Percentiles rank a stretch among this genome's conserved stretches.
Evolutionary conservation across 2,329 filamentous ascomycete genomes (phyloP).

Genomic region (Colletotrichum sp.): DNA sequence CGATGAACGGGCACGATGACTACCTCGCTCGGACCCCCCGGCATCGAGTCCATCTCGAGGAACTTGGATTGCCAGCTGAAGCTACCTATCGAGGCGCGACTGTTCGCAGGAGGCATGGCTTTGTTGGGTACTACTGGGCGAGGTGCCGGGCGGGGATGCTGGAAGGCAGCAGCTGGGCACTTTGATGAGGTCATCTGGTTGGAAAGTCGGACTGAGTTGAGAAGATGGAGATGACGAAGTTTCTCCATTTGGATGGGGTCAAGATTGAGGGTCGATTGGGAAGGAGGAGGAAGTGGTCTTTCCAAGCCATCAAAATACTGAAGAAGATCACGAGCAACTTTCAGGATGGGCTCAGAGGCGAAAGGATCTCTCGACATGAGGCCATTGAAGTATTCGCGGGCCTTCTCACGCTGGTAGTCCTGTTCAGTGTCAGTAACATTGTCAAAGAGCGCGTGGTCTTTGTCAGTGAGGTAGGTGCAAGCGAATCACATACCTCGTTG

Average conservation of each 20-base stretch:
- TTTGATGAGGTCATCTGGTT: background rate
- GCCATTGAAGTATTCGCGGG: background rate
- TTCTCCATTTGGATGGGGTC: background rate
- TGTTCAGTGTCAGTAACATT: background rate
- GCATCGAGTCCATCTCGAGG: background rate
- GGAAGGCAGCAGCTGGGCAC: background rate
- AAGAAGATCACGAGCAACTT: background rate
- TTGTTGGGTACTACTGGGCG: background rate
- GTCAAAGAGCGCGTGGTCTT: background rate
- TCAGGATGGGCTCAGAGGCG: background rate
- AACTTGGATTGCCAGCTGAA: background rate
- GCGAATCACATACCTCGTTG: background rate
- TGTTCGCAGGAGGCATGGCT: background rate
- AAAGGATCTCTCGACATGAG: background rate
- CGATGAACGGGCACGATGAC: background rate
- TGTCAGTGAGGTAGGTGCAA: background rate
- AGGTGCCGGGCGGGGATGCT: background rate
- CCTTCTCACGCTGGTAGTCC: background rate
- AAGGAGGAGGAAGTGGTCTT: background rate
- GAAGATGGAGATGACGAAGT: background rate
- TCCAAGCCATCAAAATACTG: background rate
- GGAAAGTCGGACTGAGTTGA: background rate
- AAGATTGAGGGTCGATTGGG: background rate
- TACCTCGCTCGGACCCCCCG: background rate
- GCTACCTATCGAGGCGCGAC: background rate